Conservation (phyloP, 305 asterid species). For the Plantago coronopus region DNA sequence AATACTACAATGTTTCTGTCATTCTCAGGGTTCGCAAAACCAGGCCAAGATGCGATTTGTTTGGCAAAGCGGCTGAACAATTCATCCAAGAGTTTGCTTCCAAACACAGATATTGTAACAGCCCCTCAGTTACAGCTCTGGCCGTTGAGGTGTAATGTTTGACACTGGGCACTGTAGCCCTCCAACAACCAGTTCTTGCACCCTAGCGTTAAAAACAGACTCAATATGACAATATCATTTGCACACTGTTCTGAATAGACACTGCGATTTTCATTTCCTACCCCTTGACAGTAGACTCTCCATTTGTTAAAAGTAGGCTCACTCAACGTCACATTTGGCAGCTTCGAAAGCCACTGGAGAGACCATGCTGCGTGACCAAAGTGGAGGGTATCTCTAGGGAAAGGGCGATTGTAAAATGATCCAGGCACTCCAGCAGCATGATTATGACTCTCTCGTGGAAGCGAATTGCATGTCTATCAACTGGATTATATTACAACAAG, state of each 20-base stretch:
- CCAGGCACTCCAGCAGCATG: slow-evolving; percentile 24
- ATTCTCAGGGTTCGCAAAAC: background rate
- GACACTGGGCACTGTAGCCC: background rate
- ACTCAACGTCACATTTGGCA: slow-evolving; percentile 10
- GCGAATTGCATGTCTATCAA: no score
- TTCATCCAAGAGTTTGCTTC: background rate
- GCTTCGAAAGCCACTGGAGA: slow-evolving; percentile 18
- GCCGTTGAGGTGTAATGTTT: background rate
- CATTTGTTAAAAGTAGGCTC: slow-evolving; percentile 11
- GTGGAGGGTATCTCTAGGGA: slow-evolving; percentile 12
- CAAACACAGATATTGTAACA: background rate
- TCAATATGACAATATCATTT: slow-evolving; percentile 15
- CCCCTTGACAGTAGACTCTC: slow-evolving; percentile 13
- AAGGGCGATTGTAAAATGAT: slow-evolving; percentile 6
- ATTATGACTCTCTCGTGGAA: slow-evolving; percentile 8
- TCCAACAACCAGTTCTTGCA: slow-evolving; percentile 18
- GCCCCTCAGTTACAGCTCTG: background rate
- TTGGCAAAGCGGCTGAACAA: background rate
- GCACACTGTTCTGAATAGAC: slow-evolving; percentile 17
- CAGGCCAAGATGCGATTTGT: background rate
- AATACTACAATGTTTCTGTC: background rate
- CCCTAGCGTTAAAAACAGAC: slow-evolving; percentile 16
- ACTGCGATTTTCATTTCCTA: background rate
- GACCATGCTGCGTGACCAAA: slow-evolving; percentile 20
- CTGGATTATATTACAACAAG: no score